Percentiles rank a stretch among this genome's conserved stretches.
phyloP scores from a whole-genome alignment of 257 asterid genomes.

The Ligustrum vulgare region DNA sequence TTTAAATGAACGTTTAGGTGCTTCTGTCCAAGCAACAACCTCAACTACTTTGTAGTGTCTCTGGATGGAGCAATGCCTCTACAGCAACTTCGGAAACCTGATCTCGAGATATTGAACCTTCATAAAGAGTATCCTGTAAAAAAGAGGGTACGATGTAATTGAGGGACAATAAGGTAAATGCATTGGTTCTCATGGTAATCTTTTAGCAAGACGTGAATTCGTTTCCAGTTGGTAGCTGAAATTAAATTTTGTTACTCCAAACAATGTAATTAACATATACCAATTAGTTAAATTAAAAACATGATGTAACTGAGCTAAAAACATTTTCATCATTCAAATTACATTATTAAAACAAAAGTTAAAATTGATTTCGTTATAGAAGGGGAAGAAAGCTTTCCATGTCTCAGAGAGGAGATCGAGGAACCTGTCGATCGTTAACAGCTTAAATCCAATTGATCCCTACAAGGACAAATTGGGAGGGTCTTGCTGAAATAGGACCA shows the following conservation, averaged over 20 bases:
- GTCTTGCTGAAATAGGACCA: slow-evolving; percentile 56
- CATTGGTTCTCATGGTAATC: no score
- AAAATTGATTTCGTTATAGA: no score
- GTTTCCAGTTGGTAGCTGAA: no score
- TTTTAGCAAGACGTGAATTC: no score
- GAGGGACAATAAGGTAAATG: not conserved
- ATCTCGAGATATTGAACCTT: slow-evolving; percentile 86
- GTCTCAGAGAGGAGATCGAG: slow-evolving; percentile 19
- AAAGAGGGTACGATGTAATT: slow-evolving; percentile 1
- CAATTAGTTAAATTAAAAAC: no score
- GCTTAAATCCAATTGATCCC: slow-evolving; percentile 83
- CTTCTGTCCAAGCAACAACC: slow-evolving; percentile 74
- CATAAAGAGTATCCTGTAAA: slow-evolving; percentile 77
- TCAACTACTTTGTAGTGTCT: slow-evolving; percentile 78
- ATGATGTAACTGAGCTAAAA: no score
- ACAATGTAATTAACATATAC: no score
- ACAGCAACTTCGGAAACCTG: slow-evolving; percentile 95
- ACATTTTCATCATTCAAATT: no score
- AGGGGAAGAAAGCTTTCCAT: no score
- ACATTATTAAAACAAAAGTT: no score
- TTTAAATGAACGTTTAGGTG: slow-evolving; percentile 67
- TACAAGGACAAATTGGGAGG: slow-evolving; percentile 71
- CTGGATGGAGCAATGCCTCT: slow-evolving; percentile 72
- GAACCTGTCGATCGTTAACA: slow-evolving; percentile 71
- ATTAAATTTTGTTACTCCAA: no score